phyloP scores from a whole-genome alignment of 208 protist species.

The Wallacemonas sp. region DNA sequence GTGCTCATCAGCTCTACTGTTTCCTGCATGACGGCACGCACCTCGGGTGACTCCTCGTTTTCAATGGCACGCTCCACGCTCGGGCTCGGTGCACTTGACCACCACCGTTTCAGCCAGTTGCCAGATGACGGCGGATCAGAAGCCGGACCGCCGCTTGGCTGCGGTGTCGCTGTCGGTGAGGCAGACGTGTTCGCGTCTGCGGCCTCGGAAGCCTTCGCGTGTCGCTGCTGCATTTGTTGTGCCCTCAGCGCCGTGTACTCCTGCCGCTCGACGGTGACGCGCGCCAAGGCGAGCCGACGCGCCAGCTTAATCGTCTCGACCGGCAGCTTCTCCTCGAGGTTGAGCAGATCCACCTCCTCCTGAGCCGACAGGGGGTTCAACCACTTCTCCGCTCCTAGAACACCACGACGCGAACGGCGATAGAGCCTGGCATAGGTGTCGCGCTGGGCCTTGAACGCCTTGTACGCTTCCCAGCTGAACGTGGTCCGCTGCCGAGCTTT shows the following conservation, averaged over 20 bases:
- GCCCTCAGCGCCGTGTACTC: constrained; percentile 20
- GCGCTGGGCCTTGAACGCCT: constrained; percentile 27
- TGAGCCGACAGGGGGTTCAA: constrained; percentile 30
- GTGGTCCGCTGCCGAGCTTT: constrained; percentile 9
- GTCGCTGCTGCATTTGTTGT: constrained; percentile 2
- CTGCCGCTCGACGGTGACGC: constrained; percentile 23
- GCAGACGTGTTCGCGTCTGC: neutral
- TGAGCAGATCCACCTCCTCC: constrained; percentile 24
- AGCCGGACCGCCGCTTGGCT: too few relatives aligned
- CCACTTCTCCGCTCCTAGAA: constrained; percentile 28
- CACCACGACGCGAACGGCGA: constrained; percentile 24
- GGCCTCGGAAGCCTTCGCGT: neutral
- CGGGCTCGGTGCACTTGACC: neutral
- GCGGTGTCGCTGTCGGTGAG: neutral
- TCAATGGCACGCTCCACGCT: neutral
- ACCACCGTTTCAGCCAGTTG: neutral
- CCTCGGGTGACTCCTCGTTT: constrained; percentile 23
- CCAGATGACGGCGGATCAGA: too few relatives aligned
- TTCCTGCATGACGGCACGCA: constrained; percentile 42
- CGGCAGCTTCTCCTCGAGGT: constrained; percentile 57
- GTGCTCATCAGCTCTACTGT: constrained; percentile 58
- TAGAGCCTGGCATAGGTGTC: constrained; percentile 51
- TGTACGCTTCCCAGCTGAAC: constrained; percentile 59
- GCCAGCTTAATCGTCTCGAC: constrained; percentile 56
- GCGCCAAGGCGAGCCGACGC: constrained; percentile 38